phyloP scores from a whole-genome alignment of 202 grass and related monocot species.

The Eragrostis tef region DNA sequence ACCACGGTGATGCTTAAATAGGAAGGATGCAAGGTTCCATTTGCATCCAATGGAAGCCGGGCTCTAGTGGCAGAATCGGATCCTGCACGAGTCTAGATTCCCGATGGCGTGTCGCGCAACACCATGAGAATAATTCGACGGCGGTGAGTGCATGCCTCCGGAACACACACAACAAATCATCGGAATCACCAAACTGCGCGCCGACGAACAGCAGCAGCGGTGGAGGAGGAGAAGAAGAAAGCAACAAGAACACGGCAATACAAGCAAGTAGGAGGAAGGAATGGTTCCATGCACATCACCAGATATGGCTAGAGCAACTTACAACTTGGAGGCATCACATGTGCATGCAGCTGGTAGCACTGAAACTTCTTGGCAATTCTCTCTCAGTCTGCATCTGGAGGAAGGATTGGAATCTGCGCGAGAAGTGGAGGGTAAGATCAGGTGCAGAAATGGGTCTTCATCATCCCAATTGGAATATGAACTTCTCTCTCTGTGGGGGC shows the following conservation, averaged over 20 bases:
- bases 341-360: neutral
- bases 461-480: constrained; percentile 58
- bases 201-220: constrained; percentile 19
- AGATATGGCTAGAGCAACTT: constrained; percentile 37
- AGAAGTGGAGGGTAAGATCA: constrained; percentile 43
- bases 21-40: constrained; percentile 9
- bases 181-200: constrained; percentile 43
- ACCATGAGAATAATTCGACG: constrained; percentile 54
- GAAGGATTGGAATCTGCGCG: constrained; percentile 51
- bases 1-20: constrained; percentile 48
- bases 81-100: constrained; percentile 45
- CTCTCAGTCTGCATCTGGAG: constrained; percentile 39
- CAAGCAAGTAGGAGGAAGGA: constrained; percentile 41
- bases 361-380: constrained; percentile 39
- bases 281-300: neutral
- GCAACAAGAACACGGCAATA: constrained; percentile 39
- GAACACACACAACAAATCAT: constrained; percentile 5
- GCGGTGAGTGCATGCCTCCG: constrained; percentile 26
- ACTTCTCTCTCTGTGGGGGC: constrained; percentile 26
- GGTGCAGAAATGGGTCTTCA: constrained; percentile 26
- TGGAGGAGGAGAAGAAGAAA: constrained; percentile 22
- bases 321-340: constrained; percentile 44
- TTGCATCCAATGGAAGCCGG: constrained; percentile 32
- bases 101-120: constrained; percentile 47
- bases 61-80: constrained; percentile 45